Evolutionary conservation across 495 filamentous ascomycete genomes (phyloP).

Genomic region (Echria macrotheca): DNA sequence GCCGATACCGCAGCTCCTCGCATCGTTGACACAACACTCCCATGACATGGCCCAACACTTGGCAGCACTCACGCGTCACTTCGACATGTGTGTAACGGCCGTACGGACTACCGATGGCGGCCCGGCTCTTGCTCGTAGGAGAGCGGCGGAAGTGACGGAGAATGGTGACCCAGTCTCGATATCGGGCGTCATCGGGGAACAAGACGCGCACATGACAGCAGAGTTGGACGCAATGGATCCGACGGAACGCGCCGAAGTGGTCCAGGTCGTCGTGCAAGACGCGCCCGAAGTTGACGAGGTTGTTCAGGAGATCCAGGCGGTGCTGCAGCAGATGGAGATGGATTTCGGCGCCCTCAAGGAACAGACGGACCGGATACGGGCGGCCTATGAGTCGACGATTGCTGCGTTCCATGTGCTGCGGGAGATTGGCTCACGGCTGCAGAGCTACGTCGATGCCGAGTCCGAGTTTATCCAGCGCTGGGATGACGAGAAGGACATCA

Average conservation of each 20-base stretch:
- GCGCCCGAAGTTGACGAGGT: conserved; percentile 86
- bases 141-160: conserved; percentile 49
- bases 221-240: conserved; percentile 66
- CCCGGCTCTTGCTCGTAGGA: conserved; percentile 58
- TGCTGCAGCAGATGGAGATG: conserved; percentile 68
- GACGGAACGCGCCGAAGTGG: conserved; percentile 74
- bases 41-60: conserved; percentile 78
- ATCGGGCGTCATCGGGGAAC: conserved; percentile 51
- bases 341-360: conserved; percentile 54
- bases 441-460: conserved; percentile 62
- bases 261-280: conserved; percentile 76
- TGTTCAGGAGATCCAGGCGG: conserved; percentile 73
- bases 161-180: conserved; percentile 57
- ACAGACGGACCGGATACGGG: conserved; percentile 50
- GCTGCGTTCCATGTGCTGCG: conserved; percentile 62
- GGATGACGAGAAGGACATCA: conserved; percentile 64
- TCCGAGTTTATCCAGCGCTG: conserved; percentile 68
- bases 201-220: conserved; percentile 51
- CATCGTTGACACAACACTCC: conserved; percentile 68
- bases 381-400: conserved; percentile 42
- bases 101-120: conserved; percentile 91
- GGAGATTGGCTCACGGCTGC: conserved; percentile 58
- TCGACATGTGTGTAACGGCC: conserved; percentile 89
- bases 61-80: conserved; percentile 80
- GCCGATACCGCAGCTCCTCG: conserved; percentile 62